Evolutionary conservation across 306 rosid genomes (phyloP).

Genomic region (Cucumis hystrix): DNA sequence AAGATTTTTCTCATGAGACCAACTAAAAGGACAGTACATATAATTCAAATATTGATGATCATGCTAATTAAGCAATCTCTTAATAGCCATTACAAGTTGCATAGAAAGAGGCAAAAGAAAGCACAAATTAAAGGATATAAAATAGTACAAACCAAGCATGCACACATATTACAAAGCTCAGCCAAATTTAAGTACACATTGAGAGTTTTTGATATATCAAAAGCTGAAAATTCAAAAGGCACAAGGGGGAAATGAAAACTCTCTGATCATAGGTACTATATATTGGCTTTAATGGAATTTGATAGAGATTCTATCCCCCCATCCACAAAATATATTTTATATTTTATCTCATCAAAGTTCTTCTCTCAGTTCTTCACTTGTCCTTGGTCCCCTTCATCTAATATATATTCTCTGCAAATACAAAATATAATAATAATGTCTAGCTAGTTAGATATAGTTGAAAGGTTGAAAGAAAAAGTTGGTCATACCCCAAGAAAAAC

Average conservation of each 20-base stretch:
- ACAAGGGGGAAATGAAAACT: not conserved
- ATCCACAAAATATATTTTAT: not conserved
- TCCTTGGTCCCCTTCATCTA: not conserved
- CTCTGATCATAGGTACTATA: not conserved
- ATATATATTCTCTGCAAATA: not conserved
- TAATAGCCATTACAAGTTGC: not conserved
- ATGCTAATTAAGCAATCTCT: not conserved
- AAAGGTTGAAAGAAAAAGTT: no score
- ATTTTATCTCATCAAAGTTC: not conserved
- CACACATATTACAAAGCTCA: constrained; percentile 2
- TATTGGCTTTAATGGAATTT: not conserved
- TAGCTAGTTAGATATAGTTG: no score
- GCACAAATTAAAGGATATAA: not conserved
- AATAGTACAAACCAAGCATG: not conserved
- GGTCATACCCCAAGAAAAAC: no score
- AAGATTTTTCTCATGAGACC: not conserved
- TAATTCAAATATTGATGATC: not conserved
- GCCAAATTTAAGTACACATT: not conserved
- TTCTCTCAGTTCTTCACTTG: not conserved
- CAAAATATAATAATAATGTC: not conserved
- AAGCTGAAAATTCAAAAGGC: not conserved
- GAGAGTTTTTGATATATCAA: constrained; percentile 1
- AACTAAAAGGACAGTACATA: not conserved
- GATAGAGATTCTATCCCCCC: not conserved
- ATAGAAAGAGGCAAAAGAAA: not conserved